These are phyloP conservation scores for Populus hybrid DNA, from an alignment of 441 rosid genomes.

Conservation along the genomic window DNA sequence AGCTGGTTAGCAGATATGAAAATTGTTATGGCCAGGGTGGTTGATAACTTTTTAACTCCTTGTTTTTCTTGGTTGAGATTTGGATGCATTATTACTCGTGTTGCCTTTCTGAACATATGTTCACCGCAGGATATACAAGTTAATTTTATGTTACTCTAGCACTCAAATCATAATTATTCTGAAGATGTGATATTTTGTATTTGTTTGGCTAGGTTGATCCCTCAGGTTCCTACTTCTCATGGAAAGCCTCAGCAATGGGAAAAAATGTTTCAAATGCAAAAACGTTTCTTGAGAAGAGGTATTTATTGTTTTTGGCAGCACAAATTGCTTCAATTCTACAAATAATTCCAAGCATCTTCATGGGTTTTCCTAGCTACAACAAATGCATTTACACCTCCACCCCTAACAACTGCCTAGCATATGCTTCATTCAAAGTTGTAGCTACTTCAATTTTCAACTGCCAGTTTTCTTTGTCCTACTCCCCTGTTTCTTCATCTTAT, in stretches of 20 bases:
- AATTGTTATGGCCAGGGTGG: neutral
- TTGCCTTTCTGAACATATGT: neutral
- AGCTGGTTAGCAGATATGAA: neutral
- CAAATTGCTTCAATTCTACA: neutral
- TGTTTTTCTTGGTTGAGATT: neutral
- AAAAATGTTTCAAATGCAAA: constrained; percentile 98
- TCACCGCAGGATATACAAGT: neutral
- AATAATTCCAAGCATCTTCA: neutral
- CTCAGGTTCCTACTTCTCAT: constrained; percentile 97
- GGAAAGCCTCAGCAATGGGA: constrained; percentile 99
- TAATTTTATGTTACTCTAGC: neutral
- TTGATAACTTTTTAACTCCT: neutral
- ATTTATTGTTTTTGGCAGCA: neutral
- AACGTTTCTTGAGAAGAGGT: constrained; percentile 99
- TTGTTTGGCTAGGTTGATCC: constrained; percentile 74
- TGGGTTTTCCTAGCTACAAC: neutral
- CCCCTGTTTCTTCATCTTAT: neutral
- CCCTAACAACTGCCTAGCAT: neutral
- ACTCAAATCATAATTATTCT: neutral
- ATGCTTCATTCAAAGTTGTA: neutral
- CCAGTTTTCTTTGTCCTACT: neutral
- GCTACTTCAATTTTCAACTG: neutral
- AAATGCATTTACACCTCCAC: neutral
- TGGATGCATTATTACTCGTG: neutral
- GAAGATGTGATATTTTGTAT: constrained; percentile 7